Conservation (phyloP, 73 alveolate genomes). For the Tetrahymena malaccensis region DNA sequence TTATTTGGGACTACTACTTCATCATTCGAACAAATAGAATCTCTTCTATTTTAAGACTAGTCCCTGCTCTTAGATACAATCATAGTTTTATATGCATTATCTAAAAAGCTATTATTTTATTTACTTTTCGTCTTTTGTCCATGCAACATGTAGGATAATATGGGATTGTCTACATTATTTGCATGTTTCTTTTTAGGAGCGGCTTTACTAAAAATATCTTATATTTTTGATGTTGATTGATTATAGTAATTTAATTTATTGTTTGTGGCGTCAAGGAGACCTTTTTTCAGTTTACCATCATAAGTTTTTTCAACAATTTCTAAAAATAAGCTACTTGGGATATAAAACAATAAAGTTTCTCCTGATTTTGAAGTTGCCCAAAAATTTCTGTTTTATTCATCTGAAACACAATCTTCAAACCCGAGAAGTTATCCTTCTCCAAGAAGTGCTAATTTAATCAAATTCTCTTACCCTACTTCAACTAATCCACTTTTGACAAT, state of each 20-base stretch:
- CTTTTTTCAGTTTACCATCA: background rate
- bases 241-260: background rate
- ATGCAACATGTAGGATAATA: background rate
- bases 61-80: background rate
- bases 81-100: background rate
- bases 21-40: background rate
- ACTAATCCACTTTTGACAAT: background rate
- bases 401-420: background rate
- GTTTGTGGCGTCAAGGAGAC: background rate
- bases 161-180: background rate
- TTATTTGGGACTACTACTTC: background rate
- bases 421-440: background rate
- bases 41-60: background rate
- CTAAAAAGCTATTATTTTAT: background rate
- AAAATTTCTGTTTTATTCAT: background rate
- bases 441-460: background rate
- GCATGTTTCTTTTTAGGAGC: background rate
- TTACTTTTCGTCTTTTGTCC: background rate
- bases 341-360: background rate
- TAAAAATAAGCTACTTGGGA: background rate
- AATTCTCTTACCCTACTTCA: background rate
- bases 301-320: background rate
- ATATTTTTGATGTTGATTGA: background rate
- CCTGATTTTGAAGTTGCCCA: background rate
- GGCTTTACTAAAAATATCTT: background rate